A percentile compares a stretch with the other conserved stretches of the same genome.
Evolutionary conservation across 2,329 filamentous ascomycete species (phyloP).

Genomic region (Capronia coronata): DNA sequence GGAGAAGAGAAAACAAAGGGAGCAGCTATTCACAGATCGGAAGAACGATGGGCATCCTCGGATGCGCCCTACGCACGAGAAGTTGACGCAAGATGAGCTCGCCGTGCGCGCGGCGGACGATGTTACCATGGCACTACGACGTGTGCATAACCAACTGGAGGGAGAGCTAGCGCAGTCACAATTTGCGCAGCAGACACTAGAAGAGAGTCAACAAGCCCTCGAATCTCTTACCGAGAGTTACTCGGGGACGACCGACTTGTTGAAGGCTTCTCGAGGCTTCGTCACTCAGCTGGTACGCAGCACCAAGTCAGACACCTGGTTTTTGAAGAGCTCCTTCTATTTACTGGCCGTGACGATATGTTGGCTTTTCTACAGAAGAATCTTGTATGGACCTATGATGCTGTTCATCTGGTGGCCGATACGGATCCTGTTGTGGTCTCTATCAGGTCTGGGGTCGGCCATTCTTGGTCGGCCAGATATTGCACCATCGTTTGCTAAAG

Average conservation of each 20-base stretch:
- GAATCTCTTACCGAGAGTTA: conserved; percentile 75
- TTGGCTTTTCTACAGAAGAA: conserved; percentile 79
- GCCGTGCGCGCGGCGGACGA: conserved; percentile 69
- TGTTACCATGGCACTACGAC: conserved; percentile 74
- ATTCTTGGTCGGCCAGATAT: conserved; percentile 11
- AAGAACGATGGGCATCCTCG: conserved; percentile 19
- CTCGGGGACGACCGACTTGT: conserved; percentile 66
- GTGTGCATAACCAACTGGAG: conserved; percentile 81
- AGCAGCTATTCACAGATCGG: conserved; percentile 60
- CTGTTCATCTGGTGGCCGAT: conserved; percentile 81
- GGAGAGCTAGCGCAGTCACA: conserved; percentile 76
- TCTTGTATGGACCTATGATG: conserved; percentile 84
- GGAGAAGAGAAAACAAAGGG: conserved; percentile 69
- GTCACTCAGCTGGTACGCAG: conserved; percentile 73
- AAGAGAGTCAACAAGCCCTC: conserved; percentile 62
- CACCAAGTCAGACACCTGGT: conserved; percentile 97
- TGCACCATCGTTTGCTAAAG: not conserved
- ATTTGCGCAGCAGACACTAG: conserved; percentile 81
- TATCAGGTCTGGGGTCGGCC: conserved; percentile 45
- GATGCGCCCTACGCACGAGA: conserved; percentile 37
- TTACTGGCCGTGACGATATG: conserved; percentile 67
- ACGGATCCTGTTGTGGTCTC: conserved; percentile 57
- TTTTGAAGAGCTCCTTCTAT: conserved; percentile 83
- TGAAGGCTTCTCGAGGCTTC: conserved; percentile 67
- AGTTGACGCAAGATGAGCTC: conserved; percentile 63